phyloP scores from a whole-genome alignment of 148 eudicot genomes.

The Camellia lanceoleosa region DNA sequence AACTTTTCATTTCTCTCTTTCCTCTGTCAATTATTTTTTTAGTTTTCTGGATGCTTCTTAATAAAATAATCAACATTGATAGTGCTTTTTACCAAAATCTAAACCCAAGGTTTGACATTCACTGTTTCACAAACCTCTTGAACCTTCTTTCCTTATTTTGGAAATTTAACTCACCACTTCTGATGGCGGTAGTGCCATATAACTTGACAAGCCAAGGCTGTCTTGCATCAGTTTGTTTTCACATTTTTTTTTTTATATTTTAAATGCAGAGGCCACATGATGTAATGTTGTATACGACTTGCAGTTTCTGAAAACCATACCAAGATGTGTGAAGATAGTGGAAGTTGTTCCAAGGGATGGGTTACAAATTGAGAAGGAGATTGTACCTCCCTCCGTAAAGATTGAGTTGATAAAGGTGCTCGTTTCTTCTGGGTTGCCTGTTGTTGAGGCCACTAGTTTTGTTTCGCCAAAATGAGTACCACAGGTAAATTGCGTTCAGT shows the following conservation, averaged over 20 bases:
- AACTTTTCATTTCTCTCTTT: too few relatives aligned
- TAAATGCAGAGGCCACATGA: neutral
- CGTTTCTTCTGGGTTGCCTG: conserved; percentile 79
- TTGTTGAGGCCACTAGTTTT: conserved; percentile 96
- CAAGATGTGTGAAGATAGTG: conserved; percentile 76
- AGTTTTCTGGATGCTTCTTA: too few relatives aligned
- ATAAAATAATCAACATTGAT: too few relatives aligned
- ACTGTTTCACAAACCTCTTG: too few relatives aligned
- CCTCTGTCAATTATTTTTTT: too few relatives aligned
- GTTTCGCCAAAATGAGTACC: conserved; percentile 99
- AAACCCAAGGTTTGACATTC: too few relatives aligned
- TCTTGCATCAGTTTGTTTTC: too few relatives aligned
- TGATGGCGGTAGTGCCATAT: neutral
- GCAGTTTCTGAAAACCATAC: conserved; percentile 64
- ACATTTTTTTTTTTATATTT: neutral
- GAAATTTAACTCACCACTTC: too few relatives aligned
- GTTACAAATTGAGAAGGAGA: conserved; percentile 78
- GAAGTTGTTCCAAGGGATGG: conserved; percentile 99
- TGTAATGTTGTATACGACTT: conserved; percentile 27
- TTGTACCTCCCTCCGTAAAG: conserved; percentile 80
- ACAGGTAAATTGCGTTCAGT: conserved; percentile 45
- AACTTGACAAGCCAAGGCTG: neutral
- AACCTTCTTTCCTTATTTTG: too few relatives aligned
- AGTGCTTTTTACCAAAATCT: too few relatives aligned
- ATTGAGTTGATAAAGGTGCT: conserved; percentile 85